phyloP scores from a whole-genome alignment of 805 yeast genomes.

The Hanseniaspora lachancei region DNA sequence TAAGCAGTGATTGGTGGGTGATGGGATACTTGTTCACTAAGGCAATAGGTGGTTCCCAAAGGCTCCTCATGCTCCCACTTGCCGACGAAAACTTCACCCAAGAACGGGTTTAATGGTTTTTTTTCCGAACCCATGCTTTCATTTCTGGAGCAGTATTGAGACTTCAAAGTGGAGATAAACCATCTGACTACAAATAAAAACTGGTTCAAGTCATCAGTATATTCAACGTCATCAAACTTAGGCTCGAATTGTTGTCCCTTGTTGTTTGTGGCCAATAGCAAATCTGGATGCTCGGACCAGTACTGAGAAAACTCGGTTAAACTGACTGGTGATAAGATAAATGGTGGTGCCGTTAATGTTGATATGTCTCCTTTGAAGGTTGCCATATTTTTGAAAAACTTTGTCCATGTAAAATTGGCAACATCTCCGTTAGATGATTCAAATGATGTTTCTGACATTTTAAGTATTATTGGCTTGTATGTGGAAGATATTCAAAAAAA shows the following conservation, averaged over 20 bases:
- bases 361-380: conserved; percentile 89
- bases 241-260: conserved; percentile 17
- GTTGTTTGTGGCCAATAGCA: conserved; percentile 53
- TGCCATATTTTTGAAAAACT: conserved; percentile 80
- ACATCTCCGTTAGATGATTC: conserved; percentile 4
- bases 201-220: conserved; percentile 36
- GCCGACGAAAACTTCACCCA: conserved; percentile 90
- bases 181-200: conserved; percentile 67
- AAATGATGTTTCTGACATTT: conserved; percentile 6
- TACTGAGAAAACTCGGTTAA: conserved; percentile 83
- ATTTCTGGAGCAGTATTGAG: conserved; percentile 86
- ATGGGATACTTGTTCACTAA: conserved; percentile 90
- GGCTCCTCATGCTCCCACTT: conserved; percentile 55
- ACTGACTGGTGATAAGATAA: conserved; percentile 81
- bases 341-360: conserved; percentile 92
- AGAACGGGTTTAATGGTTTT: conserved; percentile 91
- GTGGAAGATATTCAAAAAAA: no score
- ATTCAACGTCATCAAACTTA: conserved; percentile 25
- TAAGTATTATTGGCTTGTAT: background rate
- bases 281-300: conserved; percentile 89
- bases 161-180: conserved; percentile 82
- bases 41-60: conserved; percentile 62
- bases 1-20: conserved; percentile 98
- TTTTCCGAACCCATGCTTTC: conserved; percentile 91
- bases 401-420: conserved; percentile 58